Conservation (phyloP, 441 rosid genomes). For the Populus hybrid region DNA sequence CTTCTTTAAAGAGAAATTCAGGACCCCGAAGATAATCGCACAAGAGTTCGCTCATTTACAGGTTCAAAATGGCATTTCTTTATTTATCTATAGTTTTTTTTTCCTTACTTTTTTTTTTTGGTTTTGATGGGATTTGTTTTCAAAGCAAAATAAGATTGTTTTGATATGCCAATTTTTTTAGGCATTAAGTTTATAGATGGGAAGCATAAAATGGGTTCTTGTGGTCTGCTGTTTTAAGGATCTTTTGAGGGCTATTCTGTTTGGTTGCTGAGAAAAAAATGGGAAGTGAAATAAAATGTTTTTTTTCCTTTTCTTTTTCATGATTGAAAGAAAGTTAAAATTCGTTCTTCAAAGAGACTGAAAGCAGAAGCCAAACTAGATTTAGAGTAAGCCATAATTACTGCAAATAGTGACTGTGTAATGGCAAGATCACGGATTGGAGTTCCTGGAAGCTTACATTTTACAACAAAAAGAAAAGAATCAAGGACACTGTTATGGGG, state of each 20-base stretch:
- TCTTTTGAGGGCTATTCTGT: background rate
- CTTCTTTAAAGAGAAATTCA: conserved; percentile 42
- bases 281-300: background rate
- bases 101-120: background rate
- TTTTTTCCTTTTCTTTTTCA: background rate
- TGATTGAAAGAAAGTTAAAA: background rate
- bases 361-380: background rate
- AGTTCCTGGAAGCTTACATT: background rate
- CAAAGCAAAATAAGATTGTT: background rate
- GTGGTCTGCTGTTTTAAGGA: background rate
- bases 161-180: background rate
- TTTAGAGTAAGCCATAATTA: background rate
- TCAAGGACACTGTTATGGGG: background rate
- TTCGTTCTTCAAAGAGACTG: background rate
- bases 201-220: background rate
- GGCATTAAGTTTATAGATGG: background rate
- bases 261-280: background rate
- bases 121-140: background rate
- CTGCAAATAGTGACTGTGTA: background rate
- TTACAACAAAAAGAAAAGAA: background rate
- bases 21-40: conserved; percentile 34
- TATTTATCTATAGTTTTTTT: background rate
- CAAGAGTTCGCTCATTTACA: conserved; percentile 59
- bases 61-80: conserved; percentile 31
- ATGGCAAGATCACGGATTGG: background rate